Percentiles rank a stretch among this genome's conserved stretches.
These are phyloP conservation scores for Saxophila tyrrhenica DNA, from an alignment of 495 filamentous ascomycete genomes.

Conservation along the genomic window DNA sequence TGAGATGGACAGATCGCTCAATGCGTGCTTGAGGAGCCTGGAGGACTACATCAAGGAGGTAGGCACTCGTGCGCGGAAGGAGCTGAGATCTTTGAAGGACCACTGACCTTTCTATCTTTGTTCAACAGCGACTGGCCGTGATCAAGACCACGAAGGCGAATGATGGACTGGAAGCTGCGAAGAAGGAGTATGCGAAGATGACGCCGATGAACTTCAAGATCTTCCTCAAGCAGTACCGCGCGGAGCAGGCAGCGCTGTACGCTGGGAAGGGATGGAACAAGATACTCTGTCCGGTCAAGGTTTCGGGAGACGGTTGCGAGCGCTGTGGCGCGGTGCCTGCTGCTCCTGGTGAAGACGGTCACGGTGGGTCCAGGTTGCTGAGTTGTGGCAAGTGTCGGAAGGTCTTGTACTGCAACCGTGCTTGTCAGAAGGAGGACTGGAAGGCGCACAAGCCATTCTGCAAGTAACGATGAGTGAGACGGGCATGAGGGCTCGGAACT, in stretches of 20 bases:
- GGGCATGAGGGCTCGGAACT: no score
- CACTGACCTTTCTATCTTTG: background rate
- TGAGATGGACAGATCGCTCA: background rate
- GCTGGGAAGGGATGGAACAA: background rate
- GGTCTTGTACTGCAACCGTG: background rate
- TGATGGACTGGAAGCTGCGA: background rate
- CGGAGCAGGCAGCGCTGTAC: background rate
- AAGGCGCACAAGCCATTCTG: conserved; percentile 1
- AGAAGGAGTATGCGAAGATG: background rate
- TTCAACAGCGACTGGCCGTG: background rate
- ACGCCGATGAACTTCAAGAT: background rate
- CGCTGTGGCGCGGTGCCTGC: background rate
- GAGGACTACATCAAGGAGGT: background rate
- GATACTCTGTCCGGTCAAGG: background rate
- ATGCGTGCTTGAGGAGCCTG: background rate
- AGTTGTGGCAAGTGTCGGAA: background rate
- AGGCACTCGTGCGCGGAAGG: background rate
- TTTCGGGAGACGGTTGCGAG: background rate
- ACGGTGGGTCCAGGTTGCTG: background rate
- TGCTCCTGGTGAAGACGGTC: background rate
- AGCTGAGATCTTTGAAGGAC: background rate
- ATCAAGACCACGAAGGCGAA: background rate
- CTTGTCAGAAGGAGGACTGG: background rate
- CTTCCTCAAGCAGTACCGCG: background rate
- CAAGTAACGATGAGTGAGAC: background rate